Evolutionary conservation across 1,284 basidiomycete species (phyloP).

Genomic region (Quambalaria eucalypti): DNA sequence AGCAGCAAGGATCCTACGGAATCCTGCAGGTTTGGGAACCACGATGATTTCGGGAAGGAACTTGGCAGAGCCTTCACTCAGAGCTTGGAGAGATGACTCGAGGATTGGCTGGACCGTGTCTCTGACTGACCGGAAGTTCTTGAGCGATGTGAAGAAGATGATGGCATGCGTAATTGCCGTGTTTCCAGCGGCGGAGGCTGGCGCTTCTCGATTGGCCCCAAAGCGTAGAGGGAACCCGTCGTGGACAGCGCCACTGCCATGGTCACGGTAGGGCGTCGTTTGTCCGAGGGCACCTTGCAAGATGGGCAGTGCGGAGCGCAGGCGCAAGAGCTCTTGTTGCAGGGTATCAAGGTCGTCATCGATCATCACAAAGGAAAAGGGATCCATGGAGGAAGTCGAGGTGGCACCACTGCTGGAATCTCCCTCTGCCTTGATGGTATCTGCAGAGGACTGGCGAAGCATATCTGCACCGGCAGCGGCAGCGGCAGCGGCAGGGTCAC

Average conservation of each 20-base stretch:
- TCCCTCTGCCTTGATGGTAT: neutral
- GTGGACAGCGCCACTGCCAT: neutral
- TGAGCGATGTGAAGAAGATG: constrained; percentile 30
- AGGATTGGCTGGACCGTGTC: constrained; percentile 30
- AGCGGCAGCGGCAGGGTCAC: too few species aligned
- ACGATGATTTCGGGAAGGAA: constrained; percentile 33
- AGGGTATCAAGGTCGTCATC: constrained; percentile 32
- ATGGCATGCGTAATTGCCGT: constrained; percentile 16
- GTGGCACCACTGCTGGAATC: neutral
- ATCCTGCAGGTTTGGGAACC: constrained; percentile 26
- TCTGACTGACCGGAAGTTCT: constrained; percentile 17
- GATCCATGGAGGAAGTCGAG: constrained; percentile 8
- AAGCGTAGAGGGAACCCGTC: neutral
- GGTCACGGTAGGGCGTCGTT: neutral
- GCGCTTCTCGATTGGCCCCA: too few species aligned
- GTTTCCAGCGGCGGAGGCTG: constrained; percentile 11
- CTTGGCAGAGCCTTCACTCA: neutral
- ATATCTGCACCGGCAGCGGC: neutral
- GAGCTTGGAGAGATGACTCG: constrained; percentile 13
- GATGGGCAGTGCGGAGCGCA: constrained; percentile 26
- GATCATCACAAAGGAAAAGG: constrained; percentile 33
- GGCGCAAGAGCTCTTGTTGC: constrained; percentile 26
- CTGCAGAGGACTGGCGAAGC: neutral
- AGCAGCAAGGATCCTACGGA: constrained; percentile 23
- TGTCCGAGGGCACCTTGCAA: constrained; percentile 18